phyloP scores from a whole-genome alignment of 768 basidiomycete species.

The Leucocoprinus leucothites region DNA sequence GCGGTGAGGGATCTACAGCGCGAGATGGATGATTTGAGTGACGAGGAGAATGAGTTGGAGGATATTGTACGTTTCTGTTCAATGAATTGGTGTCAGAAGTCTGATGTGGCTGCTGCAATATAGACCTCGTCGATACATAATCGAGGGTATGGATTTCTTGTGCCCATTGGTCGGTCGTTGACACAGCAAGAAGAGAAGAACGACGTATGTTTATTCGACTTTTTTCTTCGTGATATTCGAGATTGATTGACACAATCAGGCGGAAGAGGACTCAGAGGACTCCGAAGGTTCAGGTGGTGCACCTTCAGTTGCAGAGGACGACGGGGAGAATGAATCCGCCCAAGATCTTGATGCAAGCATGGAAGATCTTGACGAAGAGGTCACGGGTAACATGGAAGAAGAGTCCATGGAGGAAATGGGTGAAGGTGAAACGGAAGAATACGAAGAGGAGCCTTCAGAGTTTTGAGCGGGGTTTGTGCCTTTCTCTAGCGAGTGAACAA shows the following conservation, averaged over 20 bases:
- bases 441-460: constrained; percentile 45
- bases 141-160: constrained; percentile 62
- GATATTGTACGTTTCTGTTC: constrained; percentile 48
- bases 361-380: constrained; percentile 51
- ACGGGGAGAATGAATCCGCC: constrained; percentile 46
- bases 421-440: constrained; percentile 45
- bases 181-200: constrained; percentile 85
- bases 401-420: constrained; percentile 33
- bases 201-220: constrained; percentile 50
- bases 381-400: constrained; percentile 41
- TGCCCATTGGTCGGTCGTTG: constrained; percentile 70
- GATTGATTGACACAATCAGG: not conserved
- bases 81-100: too few relatives aligned
- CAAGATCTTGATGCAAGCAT: constrained; percentile 64
- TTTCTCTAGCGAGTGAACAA: not conserved
- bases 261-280: constrained; percentile 26
- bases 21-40: constrained; percentile 82
- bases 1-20: constrained; percentile 64
- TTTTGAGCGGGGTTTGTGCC: constrained; percentile 4
- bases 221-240: not conserved
- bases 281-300: constrained; percentile 46
- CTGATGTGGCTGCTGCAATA: not conserved
- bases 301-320: constrained; percentile 42
- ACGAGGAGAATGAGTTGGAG: constrained; percentile 82
- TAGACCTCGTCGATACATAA: constrained; percentile 61